phyloP scores from a whole-genome alignment of 768 basidiomycete species.

The Boletus eberwhitei region DNA sequence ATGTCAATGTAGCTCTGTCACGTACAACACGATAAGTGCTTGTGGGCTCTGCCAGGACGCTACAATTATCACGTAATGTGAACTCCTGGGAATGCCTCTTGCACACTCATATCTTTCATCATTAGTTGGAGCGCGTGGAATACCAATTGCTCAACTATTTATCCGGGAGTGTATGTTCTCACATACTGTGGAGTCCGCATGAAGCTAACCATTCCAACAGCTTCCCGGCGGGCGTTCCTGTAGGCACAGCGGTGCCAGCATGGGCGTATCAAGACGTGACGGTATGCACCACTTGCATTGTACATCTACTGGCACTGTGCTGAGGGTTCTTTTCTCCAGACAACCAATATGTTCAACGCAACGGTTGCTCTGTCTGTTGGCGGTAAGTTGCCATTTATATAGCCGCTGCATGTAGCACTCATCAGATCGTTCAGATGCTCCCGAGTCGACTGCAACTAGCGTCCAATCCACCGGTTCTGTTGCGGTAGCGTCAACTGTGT shows the following conservation, averaged over 20 bases:
- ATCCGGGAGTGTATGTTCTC: conserved; percentile 22
- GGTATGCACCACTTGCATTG: conserved; percentile 27
- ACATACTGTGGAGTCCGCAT: neutral
- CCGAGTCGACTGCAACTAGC: conserved; percentile 42
- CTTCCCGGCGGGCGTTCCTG: conserved; percentile 48
- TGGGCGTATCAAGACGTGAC: conserved; percentile 62
- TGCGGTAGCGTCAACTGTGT: conserved; percentile 7
- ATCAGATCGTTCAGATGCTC: conserved; percentile 30
- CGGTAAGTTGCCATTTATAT: conserved; percentile 12
- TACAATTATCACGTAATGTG: conserved; percentile 34
- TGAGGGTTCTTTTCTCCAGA: conserved; percentile 24
- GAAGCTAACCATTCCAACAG: conserved; percentile 24
- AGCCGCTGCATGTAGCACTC: neutral
- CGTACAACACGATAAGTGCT: conserved; percentile 54
- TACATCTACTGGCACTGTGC: neutral
- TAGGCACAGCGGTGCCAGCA: conserved; percentile 47
- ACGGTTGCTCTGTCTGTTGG: conserved; percentile 35
- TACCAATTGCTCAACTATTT: conserved; percentile 43
- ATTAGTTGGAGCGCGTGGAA: conserved; percentile 53
- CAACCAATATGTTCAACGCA: conserved; percentile 38
- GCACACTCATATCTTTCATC: neutral
- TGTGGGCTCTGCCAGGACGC: conserved; percentile 55
- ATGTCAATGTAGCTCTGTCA: conserved; percentile 56
- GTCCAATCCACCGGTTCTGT: conserved; percentile 26
- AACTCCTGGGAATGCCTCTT: neutral